Evolutionary conservation across 1,284 basidiomycete species (phyloP), one percentile per base, ranked within the genome.

Genomic region (Malassezia sympodialis): DNA sequence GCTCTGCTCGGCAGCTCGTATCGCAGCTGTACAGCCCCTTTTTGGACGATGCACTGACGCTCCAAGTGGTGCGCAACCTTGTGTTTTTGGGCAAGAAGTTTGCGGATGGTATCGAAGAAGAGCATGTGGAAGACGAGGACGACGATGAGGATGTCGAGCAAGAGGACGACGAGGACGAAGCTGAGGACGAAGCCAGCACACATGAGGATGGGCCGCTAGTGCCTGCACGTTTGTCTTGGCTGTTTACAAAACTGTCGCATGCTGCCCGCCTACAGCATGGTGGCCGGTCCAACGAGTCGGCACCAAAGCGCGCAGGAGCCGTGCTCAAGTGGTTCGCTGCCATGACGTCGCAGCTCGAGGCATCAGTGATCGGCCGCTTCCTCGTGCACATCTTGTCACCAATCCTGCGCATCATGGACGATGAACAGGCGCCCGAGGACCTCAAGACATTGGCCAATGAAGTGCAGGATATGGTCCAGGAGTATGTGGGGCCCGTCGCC

Each of bases 41-140:
- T 62, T 77, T 96, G 35, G 88, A 90, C 65, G 84, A 84, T 35
- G 76, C 81, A 4, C 78, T 93, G 15, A 81, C 85, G 51, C 76
- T 94, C 60, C 89, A 96, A 76, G 78, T 90, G 14, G 89, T 96
- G 68, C 96, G 96, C 79, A 90, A 96, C 63, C 76, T 98, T 14
- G 90, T 94, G 69, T 94, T 86, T 69, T 78, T 94, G 28, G 87
- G 87, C 27, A 90, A 88, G 76, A 58, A 42, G 3, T 65, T 72
- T 60, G 68, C 66, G 49, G 58, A 3, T 32, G 46, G 32, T 28
- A 53, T 32, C 14, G 45, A 27, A 7, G 34, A 44, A 7, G 34
- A 32, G 4, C 55, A 47, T 4, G 56, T 49, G 11, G 61, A 64
- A 3, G 57, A 60, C 4, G 55, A 32, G 0, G 53, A 39, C 3